Conservation (phyloP, 805 yeast species). For the Saturnispora diversa region DNA sequence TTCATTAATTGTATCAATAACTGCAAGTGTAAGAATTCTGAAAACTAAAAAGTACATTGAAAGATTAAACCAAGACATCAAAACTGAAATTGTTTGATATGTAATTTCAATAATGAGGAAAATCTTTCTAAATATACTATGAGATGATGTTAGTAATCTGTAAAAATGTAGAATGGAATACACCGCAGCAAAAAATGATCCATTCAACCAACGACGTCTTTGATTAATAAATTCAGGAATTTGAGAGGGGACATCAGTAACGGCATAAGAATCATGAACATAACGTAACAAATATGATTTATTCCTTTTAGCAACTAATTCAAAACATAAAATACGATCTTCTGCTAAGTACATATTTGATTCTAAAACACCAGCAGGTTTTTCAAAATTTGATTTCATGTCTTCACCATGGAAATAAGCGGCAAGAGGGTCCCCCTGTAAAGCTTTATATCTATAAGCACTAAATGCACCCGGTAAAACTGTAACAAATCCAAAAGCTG, state of each 20-base stretch:
- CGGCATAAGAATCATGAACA: conserved; percentile 81
- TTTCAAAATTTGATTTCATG: conserved; percentile 45
- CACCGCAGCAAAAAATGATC: conserved; percentile 90
- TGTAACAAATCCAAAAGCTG: conserved; percentile 85
- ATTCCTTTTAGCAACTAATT: conserved; percentile 72
- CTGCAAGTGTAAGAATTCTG: conserved; percentile 70
- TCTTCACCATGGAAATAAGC: conserved; percentile 93
- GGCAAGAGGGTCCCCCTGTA: conserved; percentile 71
- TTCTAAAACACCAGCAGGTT: conserved; percentile 76
- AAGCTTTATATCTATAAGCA: conserved; percentile 80
- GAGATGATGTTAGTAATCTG: conserved; percentile 69
- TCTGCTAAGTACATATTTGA: conserved; percentile 96
- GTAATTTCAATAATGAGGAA: conserved; percentile 66
- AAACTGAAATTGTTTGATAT: conserved; percentile 64
- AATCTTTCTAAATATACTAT: conserved; percentile 58
- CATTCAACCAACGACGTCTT: conserved; percentile 94
- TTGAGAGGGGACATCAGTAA: conserved; percentile 89
- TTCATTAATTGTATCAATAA: conserved; percentile 45
- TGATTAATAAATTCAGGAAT: conserved; percentile 85
- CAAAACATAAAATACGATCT: conserved; percentile 91
- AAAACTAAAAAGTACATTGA: conserved; percentile 86
- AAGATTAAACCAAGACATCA: conserved; percentile 84
- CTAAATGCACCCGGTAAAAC: conserved; percentile 96
- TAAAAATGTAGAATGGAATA: conserved; percentile 74
- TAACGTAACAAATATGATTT: conserved; percentile 71